Percentiles rank a stretch among this genome's conserved stretches.
Evolutionary conservation across 352 stramenopile species (phyloP).

Genomic region (Labyrinthula sp.): DNA sequence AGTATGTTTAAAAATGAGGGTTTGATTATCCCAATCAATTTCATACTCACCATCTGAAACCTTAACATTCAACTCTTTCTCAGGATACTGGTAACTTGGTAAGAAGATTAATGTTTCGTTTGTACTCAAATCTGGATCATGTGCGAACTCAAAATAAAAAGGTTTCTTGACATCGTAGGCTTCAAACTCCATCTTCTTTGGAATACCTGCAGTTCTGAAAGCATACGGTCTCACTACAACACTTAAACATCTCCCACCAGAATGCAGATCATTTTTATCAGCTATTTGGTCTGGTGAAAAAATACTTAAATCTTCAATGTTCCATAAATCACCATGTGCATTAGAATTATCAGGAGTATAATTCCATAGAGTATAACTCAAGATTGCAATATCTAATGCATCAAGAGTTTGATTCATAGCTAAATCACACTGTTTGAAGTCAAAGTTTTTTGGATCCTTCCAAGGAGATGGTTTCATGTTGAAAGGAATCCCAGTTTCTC

Average conservation of each 20-base stretch:
- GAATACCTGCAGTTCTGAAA: slow-evolving; percentile 24
- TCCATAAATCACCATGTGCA: slow-evolving; percentile 34
- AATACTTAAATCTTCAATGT: slow-evolving; percentile 36
- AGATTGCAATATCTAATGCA: slow-evolving; percentile 20
- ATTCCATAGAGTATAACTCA: slow-evolving; percentile 28
- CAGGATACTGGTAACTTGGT: slow-evolving; percentile 32
- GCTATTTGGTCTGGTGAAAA: slow-evolving; percentile 34
- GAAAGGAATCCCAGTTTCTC: slow-evolving; percentile 48
- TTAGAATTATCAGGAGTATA: slow-evolving; percentile 33
- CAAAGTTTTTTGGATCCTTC: slow-evolving; percentile 41
- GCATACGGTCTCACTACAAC: slow-evolving; percentile 33
- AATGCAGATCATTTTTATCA: too few relatives aligned
- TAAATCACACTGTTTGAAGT: slow-evolving; percentile 41
- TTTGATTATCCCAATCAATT: slow-evolving; percentile 31
- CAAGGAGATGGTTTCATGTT: too few relatives aligned
- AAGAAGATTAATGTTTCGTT: slow-evolving; percentile 34
- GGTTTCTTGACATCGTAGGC: slow-evolving; percentile 16
- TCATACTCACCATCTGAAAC: slow-evolving; percentile 27
- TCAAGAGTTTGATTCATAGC: slow-evolving; percentile 34
- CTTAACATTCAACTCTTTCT: slow-evolving; percentile 26
- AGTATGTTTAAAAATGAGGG: slow-evolving; percentile 30
- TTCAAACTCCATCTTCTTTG: slow-evolving; percentile 30
- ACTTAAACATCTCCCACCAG: slow-evolving; percentile 28
- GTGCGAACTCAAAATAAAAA: slow-evolving; percentile 29
- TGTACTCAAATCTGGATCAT: slow-evolving; percentile 6